Conservation (phyloP, 176 grass and related monocot genomes). For the Tuctoria greenei region DNA sequence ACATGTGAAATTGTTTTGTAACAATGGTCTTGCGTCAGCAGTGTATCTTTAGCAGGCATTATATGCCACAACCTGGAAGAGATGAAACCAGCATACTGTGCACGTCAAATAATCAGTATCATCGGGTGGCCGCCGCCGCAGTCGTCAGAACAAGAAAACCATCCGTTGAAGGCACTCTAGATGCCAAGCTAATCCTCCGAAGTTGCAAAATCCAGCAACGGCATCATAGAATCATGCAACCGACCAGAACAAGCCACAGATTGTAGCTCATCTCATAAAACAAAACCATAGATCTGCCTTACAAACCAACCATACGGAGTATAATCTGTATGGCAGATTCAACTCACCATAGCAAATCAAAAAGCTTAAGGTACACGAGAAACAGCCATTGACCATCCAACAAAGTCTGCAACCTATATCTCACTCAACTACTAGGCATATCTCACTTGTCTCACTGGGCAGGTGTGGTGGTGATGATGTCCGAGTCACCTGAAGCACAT, state of each 20-base stretch:
- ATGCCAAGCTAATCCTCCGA: too few species aligned
- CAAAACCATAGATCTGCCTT: conserved; percentile 39
- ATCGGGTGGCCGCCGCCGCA: background rate
- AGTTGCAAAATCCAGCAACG: background rate
- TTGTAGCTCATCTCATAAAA: background rate
- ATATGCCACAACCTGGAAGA: too few species aligned
- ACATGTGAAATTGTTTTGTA: too few species aligned
- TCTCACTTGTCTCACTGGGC: conserved; percentile 59
- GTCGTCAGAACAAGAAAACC: background rate
- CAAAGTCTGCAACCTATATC: conserved; percentile 30
- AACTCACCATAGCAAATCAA: conserved; percentile 24
- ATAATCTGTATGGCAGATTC: conserved; percentile 28
- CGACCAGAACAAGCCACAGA: background rate
- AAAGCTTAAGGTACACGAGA: conserved; percentile 5
- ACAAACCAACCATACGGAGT: conserved; percentile 9
- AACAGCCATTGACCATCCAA: background rate
- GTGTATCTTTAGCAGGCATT: too few species aligned
- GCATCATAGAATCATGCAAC: conserved; percentile 5
- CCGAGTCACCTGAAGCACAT: conserved; percentile 71
- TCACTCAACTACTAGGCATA: conserved; percentile 28
- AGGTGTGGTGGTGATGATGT: conserved; percentile 78
- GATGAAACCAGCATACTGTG: too few species aligned
- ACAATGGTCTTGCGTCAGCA: too few species aligned
- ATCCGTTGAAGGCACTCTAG: background rate
- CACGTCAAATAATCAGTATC: background rate